Base-by-base conservation (phyloP, 176 grass and related monocot species). In the Pontederia crassipes region DNA sequence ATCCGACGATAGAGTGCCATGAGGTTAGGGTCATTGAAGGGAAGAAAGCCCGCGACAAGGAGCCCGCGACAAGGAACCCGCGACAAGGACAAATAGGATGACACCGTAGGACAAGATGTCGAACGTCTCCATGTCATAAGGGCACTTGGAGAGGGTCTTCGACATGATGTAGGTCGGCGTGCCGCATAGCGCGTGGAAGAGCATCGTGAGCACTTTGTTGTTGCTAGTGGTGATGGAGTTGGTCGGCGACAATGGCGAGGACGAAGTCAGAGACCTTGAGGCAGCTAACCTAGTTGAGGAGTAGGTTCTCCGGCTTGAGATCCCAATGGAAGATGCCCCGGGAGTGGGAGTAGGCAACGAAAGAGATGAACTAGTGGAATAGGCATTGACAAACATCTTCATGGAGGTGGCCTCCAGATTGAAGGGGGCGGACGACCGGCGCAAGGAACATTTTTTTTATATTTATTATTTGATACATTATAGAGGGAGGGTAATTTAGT, bases 101-200 rank as follows among this genome's bases (percentile, higher is more conserved):
- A 81, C 72, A 10, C 78, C 78, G 68, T 72, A 81, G 60, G 79
- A 67, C 79, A 72, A 81, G 49, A 81, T 20, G 53, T 76, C 79
- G 52, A 59, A 58, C 64, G 65, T 75, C 17, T 72, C 66, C 12
- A 66, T 66, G 27, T 75, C 58, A 28, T 81, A 81, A 20, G 66
- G 66, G n/a, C 26, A 51, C 56, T 61, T 53, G n/a, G n/a, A n/a
- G n/a, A n/a, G n/a, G n/a, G n/a, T n/a, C n/a, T n/a, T n/a, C n/a
- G n/a, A n/a, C n/a, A 16, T 67, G 32, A 71, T 60, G 64, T 81
- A 81, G 57, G 72, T 73, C 17, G 73, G 78, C 4, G 72, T 81
- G 1, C 78, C 78, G 24, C 78, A 81, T 28, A 76, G 28, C 10
- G 79, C 75, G 52, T 54, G 48, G 59, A 73, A 71, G 72, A 71